Percentiles rank a stretch among this genome's conserved stretches.
These are phyloP conservation scores for Hirsutella rhossiliensis DNA, from an alignment of 2,329 filamentous ascomycete genomes.

Conservation along the genomic window DNA sequence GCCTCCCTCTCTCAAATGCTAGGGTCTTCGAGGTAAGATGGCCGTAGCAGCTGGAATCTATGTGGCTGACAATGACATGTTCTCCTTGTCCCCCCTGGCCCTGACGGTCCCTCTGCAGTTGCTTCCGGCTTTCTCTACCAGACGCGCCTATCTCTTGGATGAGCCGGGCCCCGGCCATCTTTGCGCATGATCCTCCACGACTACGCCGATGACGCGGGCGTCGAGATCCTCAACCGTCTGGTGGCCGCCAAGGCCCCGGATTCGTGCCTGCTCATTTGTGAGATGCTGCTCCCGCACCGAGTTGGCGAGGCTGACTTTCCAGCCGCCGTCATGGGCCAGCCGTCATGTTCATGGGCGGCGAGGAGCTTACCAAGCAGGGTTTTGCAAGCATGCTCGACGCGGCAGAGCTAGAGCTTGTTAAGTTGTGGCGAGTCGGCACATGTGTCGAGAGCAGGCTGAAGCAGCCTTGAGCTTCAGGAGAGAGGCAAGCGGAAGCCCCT, in stretches of 20 bases:
- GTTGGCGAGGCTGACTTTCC: constrained; percentile 17
- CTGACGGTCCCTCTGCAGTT: constrained; percentile 6
- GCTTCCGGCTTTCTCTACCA: constrained; percentile 18
- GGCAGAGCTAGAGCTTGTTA: constrained; percentile 16
- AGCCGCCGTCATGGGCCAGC: constrained; percentile 17
- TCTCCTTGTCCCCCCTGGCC: no score
- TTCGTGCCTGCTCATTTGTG: constrained; percentile 18
- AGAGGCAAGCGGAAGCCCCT: no score
- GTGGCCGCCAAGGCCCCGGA: constrained; percentile 14
- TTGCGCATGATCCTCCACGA: constrained; percentile 23
- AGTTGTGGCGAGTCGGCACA: constrained; percentile 12
- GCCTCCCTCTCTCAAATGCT: no score
- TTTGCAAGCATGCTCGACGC: constrained; percentile 16
- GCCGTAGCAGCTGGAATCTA: no score
- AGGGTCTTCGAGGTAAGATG: no score
- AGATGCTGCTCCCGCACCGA: constrained; percentile 17
- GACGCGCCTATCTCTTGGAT: constrained; percentile 14
- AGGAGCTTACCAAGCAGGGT: constrained; percentile 16
- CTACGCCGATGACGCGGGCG: constrained; percentile 14
- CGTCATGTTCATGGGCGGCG: constrained; percentile 22
- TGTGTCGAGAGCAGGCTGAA: constrained; percentile 13
- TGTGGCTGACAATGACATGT: no score
- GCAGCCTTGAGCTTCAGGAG: background rate
- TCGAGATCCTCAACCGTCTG: constrained; percentile 14
- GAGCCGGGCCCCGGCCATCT: constrained; percentile 15